phyloP scores from a whole-genome alignment of 2,329 filamentous ascomycete species.

The Colletotrichum spaethianum region DNA sequence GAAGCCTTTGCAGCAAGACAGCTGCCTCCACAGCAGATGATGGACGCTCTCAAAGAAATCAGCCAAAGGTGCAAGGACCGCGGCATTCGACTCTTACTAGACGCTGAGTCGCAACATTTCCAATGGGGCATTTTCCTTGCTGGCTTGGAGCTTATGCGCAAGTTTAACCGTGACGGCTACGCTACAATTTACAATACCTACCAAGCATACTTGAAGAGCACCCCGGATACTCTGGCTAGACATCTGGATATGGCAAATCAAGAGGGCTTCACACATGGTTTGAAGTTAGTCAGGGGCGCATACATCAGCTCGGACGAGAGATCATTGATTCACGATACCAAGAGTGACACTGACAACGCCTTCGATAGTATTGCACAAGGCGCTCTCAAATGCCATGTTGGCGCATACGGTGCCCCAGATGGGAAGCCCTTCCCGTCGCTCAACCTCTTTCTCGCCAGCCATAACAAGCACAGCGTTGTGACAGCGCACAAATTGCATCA shows the following conservation, averaged over 20 bases:
- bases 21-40: conserved; percentile 75
- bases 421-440: conserved; percentile 68
- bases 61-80: conserved; percentile 79
- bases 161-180: conserved; percentile 76
- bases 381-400: conserved; percentile 76
- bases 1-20: conserved; percentile 74
- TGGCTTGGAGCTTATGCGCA: conserved; percentile 81
- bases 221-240: conserved; percentile 67
- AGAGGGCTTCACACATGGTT: conserved; percentile 76
- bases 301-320: conserved; percentile 80
- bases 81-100: conserved; percentile 82
- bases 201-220: conserved; percentile 81
- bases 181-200: conserved; percentile 86
- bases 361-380: conserved; percentile 81
- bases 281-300: conserved; percentile 83
- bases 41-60: conserved; percentile 80
- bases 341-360: conserved; percentile 77
- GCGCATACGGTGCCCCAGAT: conserved; percentile 46
- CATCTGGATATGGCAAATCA: conserved; percentile 73
- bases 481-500: conserved; percentile 75
- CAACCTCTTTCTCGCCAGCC: conserved; percentile 83
- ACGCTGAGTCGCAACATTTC: conserved; percentile 86
- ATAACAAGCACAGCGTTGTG: conserved; percentile 71
- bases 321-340: conserved; percentile 79
- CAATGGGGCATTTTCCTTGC: conserved; percentile 86